Percentiles rank a stretch among this genome's conserved stretches.
These are phyloP conservation scores for Trichosporon sp. DNA, from an alignment of 1,284 basidiomycete species.

Conservation along the genomic window DNA sequence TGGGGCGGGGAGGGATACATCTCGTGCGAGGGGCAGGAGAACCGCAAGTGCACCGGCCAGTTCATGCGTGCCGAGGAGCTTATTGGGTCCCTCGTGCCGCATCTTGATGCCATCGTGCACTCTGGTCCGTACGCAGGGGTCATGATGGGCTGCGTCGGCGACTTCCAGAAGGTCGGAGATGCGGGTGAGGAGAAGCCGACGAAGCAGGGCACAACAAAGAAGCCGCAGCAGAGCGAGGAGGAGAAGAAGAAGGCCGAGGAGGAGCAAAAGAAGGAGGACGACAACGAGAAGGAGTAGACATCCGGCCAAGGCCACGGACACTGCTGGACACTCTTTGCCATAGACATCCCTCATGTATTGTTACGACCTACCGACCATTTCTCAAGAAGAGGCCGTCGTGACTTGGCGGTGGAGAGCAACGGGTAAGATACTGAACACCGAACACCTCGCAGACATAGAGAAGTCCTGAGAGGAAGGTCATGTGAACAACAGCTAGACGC, in stretches of 20 bases:
- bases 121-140: constrained; percentile 24
- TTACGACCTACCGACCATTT: background rate
- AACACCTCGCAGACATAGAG: no score
- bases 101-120: constrained; percentile 20
- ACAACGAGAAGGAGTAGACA: background rate
- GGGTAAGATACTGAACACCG: no score
- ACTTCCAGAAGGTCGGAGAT: constrained; percentile 7
- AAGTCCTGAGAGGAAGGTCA: no score
- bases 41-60: constrained; percentile 21
- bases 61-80: background rate
- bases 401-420: no score
- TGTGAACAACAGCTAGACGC: no score
- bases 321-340: background rate
- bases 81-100: background rate
- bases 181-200: background rate
- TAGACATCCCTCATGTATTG: background rate
- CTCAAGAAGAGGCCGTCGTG: no score
- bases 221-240: background rate
- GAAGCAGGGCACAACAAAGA: constrained; percentile 2
- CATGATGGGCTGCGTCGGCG: constrained; percentile 18
- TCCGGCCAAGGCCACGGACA: background rate
- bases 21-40: constrained; percentile 40
- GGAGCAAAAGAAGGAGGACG: background rate
- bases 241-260: background rate
- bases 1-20: constrained; percentile 23